Base-by-base conservation (phyloP, 2,329 filamentous ascomycete genomes). In the Penicillium sp. region DNA sequence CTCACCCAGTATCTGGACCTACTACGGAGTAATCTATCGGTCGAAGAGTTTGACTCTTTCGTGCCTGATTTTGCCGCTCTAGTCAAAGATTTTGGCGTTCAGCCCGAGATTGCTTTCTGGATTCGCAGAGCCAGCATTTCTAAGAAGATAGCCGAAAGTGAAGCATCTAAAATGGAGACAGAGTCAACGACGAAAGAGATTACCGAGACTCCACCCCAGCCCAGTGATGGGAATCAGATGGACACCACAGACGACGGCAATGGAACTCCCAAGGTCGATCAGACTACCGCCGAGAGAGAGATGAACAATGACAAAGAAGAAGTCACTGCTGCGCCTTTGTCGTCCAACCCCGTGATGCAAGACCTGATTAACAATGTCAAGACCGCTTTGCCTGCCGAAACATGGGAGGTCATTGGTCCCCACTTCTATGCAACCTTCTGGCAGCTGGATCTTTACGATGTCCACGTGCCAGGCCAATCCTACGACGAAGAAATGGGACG, bases 341-440 rank as follows among this genome's bases (percentile, higher is more conserved):
- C 81, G 36, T 83, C 86, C 65, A 82, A 90, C 58, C 85, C 88
- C 23, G 82, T 89, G 2, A 80, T 97, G 45, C 85, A 88, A 57
- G 85, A 86, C 5, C 76, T 96, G 16, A 86, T 92, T 52, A 82
- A 87, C 8, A 80, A 85, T 28, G 81, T 96, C 16, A 81, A 83
- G 53, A 74, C 77, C 6, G 76, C 82, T 0, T 69, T 90, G 10
- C 82, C 88, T 0, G 72, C 81, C 2, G 80, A 84, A 7, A 81
- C 85, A 5, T 90, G 87, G 79, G 77, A 83, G 10, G 83, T 83
- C 45, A 81, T 96, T 47, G 91, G 85, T 41, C 80, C 90, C 0
- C 85, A 89, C 28, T 93, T 96, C 69, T 96, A 90, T 65, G 84
- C 89, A 41, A 89, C 88, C 0, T 99, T 99, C 73, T 99, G 94